Evolutionary conservation across 305 asterid species (phyloP), one percentile per base, ranked within the genome.

Genomic region (Fraxinus ornus): DNA sequence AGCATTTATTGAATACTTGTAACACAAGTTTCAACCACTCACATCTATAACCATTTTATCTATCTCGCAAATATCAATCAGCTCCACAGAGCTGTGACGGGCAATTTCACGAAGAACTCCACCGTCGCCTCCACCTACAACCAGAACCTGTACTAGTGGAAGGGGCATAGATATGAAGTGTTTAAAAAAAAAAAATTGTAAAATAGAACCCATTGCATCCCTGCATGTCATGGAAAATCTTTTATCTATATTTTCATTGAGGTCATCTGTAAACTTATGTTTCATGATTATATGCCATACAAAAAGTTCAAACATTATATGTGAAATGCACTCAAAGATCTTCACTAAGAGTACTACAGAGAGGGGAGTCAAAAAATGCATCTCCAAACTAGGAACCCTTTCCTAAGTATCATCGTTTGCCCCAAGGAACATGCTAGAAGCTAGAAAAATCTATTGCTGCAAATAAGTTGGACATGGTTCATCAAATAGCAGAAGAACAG

Each of bases 121-220:
- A 84, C 98, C 99, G 85, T 96, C 99, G 87, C 99, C 99, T 30
- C 99, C 99, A 79, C 99, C 98, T 19, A 94, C 97, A 80, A 96
- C 98, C 88, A 96, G 88, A 89, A 96, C 97, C 98, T 96, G 93
- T 86, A 83, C 64, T 49, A 77, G 2, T 70, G 66, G 55, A 80
- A 55, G 72, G 24, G 33, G 26, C 35, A 36, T 10, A 30, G 19
- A n/a, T 74, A 80, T 7, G 28, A 75, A 26, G 39, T 36, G 72
- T 3, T 41, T 41, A 77, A 47, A 4, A 3, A 2, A 9, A 47
- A 47, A 49, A 49, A 13, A 35, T 35, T 35, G 60, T 49, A 49
- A 15, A 12, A 37, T 30, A 77, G 52, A 77, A 37, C 13, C 22
- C 72, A 80, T 44, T 44, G 60, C 78, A 30, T 36, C 76, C 60